Percentiles rank a stretch among this genome's conserved stretches.
phyloP scores from a whole-genome alignment of 2,329 filamentous ascomycete genomes.

The Xylaria multiplex region DNA sequence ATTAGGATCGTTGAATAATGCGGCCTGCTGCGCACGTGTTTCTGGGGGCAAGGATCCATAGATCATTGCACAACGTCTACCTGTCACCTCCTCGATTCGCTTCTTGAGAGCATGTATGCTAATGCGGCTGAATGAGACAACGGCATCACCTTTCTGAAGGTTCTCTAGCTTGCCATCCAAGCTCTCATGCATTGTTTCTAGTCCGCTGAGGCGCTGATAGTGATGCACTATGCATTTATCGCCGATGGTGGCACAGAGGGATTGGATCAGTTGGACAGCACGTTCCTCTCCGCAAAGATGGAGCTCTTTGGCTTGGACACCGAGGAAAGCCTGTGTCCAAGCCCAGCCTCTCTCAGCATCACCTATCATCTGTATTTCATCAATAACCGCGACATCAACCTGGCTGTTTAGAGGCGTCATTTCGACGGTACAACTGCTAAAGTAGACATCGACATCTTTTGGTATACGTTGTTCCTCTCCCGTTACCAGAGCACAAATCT shows the following conservation, averaged over 20 bases:
- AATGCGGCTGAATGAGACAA: conserved; percentile 87
- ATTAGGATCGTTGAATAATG: conserved; percentile 91
- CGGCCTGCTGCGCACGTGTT: conserved; percentile 89
- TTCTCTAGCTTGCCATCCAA: conserved; percentile 71
- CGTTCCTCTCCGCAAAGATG: conserved; percentile 94
- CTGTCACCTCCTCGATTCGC: conserved; percentile 79
- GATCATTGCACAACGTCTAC: conserved; percentile 86
- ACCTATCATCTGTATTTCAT: conserved; percentile 98
- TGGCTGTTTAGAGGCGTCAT: conserved; percentile 71
- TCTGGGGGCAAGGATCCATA: conserved; percentile 94
- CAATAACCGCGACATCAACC: conserved; percentile 92
- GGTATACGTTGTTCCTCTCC: conserved; percentile 87
- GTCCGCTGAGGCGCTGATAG: conserved; percentile 84
- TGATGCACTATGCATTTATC: conserved; percentile 83
- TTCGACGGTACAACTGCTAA: conserved; percentile 92
- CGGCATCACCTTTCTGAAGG: conserved; percentile 87
- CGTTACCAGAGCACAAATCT: conserved; percentile 81
- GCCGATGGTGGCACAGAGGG: conserved; percentile 80
- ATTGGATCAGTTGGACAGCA: conserved; percentile 79
- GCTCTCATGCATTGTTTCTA: conserved; percentile 72
- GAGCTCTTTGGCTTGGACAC: conserved; percentile 85
- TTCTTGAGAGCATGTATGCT: conserved; percentile 82
- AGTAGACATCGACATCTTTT: conserved; percentile 64
- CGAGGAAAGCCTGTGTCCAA: conserved; percentile 91
- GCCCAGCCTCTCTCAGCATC: conserved; percentile 85